These are phyloP conservation scores for Mrakiaceae sp. DNA, from an alignment of 1,284 basidiomycete genomes.

Conservation along the genomic window DNA sequence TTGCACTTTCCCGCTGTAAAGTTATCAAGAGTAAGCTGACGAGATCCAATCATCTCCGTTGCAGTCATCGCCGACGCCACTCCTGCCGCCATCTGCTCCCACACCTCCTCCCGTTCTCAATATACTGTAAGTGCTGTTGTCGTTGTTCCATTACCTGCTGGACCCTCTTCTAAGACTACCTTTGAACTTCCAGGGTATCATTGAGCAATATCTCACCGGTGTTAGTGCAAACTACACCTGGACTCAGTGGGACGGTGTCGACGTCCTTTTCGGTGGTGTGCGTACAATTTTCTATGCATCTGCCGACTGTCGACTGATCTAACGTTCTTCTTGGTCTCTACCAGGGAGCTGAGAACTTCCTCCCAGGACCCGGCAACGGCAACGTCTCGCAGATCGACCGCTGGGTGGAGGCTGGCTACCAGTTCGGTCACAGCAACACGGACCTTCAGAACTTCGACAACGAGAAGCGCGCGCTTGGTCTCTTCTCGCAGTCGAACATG, in stretches of 20 bases:
- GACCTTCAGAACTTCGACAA: constrained; percentile 30
- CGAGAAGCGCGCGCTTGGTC: constrained; percentile 32
- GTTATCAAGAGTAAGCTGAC: no score
- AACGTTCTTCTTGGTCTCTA: not conserved
- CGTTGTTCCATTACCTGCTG: no score
- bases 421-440: constrained; percentile 33
- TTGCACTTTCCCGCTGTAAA: no score
- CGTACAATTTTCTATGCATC: not conserved
- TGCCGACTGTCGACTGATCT: not conserved
- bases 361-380: constrained; percentile 28
- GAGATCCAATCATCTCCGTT: no score
- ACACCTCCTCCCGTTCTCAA: no score
- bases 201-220: no score
- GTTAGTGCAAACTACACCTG: no score
- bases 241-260: constrained; percentile 22
- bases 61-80: no score
- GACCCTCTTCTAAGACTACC: no score
- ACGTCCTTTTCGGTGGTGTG: constrained; percentile 31
- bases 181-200: no score
- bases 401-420: constrained; percentile 33
- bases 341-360: constrained; percentile 28
- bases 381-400: constrained; percentile 34
- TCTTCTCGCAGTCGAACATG: constrained; percentile 35
- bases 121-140: no score
- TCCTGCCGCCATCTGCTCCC: no score